Evolutionary conservation across 2,329 filamentous ascomycete species (phyloP).

Genomic region (Waltergamsia citrina): DNA sequence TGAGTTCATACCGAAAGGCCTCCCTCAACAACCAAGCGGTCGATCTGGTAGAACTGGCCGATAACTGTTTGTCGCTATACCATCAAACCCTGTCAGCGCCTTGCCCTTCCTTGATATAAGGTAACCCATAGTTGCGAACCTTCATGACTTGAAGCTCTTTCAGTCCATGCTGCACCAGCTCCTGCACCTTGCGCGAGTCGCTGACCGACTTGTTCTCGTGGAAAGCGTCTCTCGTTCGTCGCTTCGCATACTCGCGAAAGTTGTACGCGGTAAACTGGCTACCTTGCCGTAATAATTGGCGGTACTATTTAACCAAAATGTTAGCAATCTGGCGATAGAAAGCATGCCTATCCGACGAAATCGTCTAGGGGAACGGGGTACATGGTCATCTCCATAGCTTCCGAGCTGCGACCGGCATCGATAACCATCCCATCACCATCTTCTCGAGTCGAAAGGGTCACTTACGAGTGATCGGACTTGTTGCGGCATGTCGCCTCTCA

Average conservation of each 20-base stretch:
- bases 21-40: conserved; percentile 85
- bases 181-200: conserved; percentile 72
- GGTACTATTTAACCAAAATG: conserved; percentile 52
- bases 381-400: too few relatives aligned
- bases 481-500: conserved; percentile 45
- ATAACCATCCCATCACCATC: too few relatives aligned
- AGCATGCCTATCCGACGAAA: too few relatives aligned
- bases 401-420: too few relatives aligned
- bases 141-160: conserved; percentile 84
- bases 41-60: conserved; percentile 89
- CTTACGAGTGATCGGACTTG: conserved; percentile 48
- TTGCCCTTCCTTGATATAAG: neutral
- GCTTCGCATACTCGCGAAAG: conserved; percentile 92
- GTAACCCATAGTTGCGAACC: conserved; percentile 37
- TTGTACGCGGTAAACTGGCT: conserved; percentile 90
- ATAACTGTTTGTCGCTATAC: conserved; percentile 83
- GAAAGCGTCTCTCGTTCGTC: conserved; percentile 86
- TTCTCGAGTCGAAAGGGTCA: conserved; percentile 7
- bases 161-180: conserved; percentile 79
- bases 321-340: neutral
- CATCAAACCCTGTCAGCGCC: neutral
- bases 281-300: conserved; percentile 79
- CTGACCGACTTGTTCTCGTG: conserved; percentile 65
- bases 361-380: too few relatives aligned
- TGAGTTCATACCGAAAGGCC: conserved; percentile 54